phyloP scores from a whole-genome alignment of 1,139 yeast genomes.

The Geotrichum citri-aurantii region DNA sequence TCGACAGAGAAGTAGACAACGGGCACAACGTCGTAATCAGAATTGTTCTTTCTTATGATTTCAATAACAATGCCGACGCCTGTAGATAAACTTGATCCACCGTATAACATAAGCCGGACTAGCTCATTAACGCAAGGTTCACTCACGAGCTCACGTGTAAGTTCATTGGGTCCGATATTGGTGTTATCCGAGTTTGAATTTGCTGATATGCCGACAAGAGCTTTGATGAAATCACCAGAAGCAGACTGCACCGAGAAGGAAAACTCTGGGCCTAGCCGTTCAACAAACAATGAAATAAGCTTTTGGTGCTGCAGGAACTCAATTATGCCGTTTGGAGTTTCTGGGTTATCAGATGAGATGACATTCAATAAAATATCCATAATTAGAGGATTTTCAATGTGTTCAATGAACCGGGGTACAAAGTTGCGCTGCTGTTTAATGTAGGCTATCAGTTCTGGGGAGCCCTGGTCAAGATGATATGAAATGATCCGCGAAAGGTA shows the following conservation, averaged over 20 bases:
- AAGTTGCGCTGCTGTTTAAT: slow-evolving; percentile 59
- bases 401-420: slow-evolving; percentile 66
- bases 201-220: slow-evolving; percentile 87
- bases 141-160: slow-evolving; percentile 82
- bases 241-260: slow-evolving; percentile 77
- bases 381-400: slow-evolving; percentile 76
- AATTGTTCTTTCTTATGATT: slow-evolving; percentile 88
- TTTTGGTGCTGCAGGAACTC: slow-evolving; percentile 62
- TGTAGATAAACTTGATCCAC: slow-evolving; percentile 88
- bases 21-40: slow-evolving; percentile 90
- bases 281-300: slow-evolving; percentile 53
- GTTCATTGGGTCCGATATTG: slow-evolving; percentile 93
- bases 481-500: slow-evolving; percentile 94
- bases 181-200: slow-evolving; percentile 77
- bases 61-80: slow-evolving; percentile 96
- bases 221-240: slow-evolving; percentile 91
- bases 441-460: slow-evolving; percentile 70
- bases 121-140: slow-evolving; percentile 59
- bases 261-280: slow-evolving; percentile 52
- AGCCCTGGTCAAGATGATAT: slow-evolving; percentile 84
- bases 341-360: slow-evolving; percentile 75
- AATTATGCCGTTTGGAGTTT: slow-evolving; percentile 66
- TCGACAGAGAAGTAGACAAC: slow-evolving; percentile 81
- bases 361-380: slow-evolving; percentile 78
- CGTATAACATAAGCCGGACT: slow-evolving; percentile 78